A percentile compares a stretch with the other conserved stretches of the same genome.
Conservation (phyloP, 1,284 basidiomycete genomes). For the Microbotryum violaceum region DNA sequence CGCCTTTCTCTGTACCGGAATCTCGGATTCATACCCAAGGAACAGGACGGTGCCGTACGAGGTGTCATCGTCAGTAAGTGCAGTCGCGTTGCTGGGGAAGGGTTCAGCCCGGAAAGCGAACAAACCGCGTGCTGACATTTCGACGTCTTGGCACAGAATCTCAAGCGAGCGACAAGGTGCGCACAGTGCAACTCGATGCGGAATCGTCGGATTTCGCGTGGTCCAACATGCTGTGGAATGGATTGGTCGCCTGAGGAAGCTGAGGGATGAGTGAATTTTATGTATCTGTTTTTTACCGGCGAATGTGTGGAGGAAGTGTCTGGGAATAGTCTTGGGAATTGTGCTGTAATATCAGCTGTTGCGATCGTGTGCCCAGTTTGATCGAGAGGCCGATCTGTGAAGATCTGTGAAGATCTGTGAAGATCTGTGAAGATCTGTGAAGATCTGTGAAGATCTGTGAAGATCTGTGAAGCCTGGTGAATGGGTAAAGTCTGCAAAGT, state of each 20-base stretch:
- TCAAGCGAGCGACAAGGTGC: slow-evolving; percentile 10
- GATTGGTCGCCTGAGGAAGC: background rate
- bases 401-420: too few relatives aligned
- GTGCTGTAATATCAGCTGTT: too few relatives aligned
- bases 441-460: too few relatives aligned
- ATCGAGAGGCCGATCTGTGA: too few relatives aligned
- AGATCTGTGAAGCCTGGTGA: too few relatives aligned
- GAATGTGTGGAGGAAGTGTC: too few relatives aligned
- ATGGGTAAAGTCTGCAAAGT: too few relatives aligned
- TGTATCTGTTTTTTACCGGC: too few relatives aligned
- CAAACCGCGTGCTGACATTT: background rate
- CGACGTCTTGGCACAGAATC: background rate
- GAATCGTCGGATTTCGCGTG: slow-evolving; percentile 14
- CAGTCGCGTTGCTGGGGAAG: background rate
- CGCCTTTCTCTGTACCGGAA: slow-evolving; percentile 27
- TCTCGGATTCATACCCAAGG: slow-evolving; percentile 27
- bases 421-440: too few relatives aligned
- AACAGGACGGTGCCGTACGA: slow-evolving; percentile 19
- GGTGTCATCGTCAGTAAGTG: slow-evolving; percentile 20
- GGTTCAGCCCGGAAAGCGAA: background rate
- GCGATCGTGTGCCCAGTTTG: too few relatives aligned
- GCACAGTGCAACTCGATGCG: slow-evolving; percentile 21
- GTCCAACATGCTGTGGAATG: slow-evolving; percentile 24
- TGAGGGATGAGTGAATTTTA: too few relatives aligned
- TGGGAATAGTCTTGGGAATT: too few relatives aligned